phyloP scores from a whole-genome alignment of 164 flowering plant species.

The Houttuynia cordata region DNA sequence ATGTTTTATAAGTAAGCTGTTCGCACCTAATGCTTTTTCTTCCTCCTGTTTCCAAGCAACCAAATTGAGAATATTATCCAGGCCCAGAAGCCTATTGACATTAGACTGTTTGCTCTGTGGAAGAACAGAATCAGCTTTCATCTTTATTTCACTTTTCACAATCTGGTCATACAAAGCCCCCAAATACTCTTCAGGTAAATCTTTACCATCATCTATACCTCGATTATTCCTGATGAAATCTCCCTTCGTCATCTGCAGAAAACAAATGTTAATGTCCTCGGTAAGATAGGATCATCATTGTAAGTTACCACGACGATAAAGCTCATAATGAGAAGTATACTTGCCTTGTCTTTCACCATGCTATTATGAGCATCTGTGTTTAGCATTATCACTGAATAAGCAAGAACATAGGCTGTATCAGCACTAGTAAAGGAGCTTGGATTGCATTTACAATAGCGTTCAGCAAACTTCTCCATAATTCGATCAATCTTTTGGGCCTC shows the following conservation, averaged over 20 bases:
- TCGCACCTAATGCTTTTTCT: constrained; percentile 91
- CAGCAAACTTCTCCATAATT: constrained; percentile 99
- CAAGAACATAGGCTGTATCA: constrained; percentile 98
- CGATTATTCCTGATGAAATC: constrained; percentile 95
- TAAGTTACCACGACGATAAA: background rate
- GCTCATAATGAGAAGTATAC: constrained; percentile 8
- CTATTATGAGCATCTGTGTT: constrained; percentile 97
- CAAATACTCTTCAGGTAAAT: constrained; percentile 84
- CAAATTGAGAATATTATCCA: constrained; percentile 88
- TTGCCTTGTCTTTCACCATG: constrained; percentile 97
- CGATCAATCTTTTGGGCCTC: constrained; percentile 99
- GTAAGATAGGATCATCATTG: constrained; percentile 6
- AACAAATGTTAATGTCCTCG: constrained; percentile 8
- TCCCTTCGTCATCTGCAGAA: constrained; percentile 83
- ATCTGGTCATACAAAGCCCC: constrained; percentile 85
- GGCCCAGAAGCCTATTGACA: constrained; percentile 75
- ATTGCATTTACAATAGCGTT: constrained; percentile 95
- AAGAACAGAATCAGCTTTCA: constrained; percentile 70
- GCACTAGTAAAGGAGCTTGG: constrained; percentile 85
- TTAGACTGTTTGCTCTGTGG: constrained; percentile 83
- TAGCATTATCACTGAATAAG: constrained; percentile 97
- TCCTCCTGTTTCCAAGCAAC: constrained; percentile 84
- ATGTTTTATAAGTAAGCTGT: constrained; percentile 74
- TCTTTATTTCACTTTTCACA: constrained; percentile 93
- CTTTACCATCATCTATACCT: constrained; percentile 98